Conservation (phyloP, 1,139 yeast species). For the Williopsis jadinii region DNA sequence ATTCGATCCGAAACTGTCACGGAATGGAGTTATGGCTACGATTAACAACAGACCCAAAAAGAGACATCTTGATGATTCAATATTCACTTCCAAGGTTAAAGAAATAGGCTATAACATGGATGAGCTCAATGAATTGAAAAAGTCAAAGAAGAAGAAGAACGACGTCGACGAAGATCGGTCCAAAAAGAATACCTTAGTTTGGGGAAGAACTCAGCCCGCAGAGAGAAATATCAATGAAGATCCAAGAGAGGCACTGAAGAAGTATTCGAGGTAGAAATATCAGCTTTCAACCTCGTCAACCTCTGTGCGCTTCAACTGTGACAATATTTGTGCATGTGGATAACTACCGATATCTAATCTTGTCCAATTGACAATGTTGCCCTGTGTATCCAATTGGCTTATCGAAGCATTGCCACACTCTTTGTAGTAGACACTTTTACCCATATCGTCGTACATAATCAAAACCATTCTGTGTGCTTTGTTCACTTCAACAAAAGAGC, state of each 20-base stretch:
- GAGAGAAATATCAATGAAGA: constrained; percentile 24
- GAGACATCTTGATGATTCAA: constrained; percentile 29
- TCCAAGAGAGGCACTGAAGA: constrained; percentile 30
- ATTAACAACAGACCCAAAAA: constrained; percentile 29
- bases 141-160: constrained; percentile 8
- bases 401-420: not conserved
- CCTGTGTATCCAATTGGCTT: not conserved
- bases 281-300: no score
- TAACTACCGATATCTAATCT: not conserved
- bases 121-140: constrained; percentile 12
- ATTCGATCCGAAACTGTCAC: constrained; percentile 29
- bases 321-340: no score
- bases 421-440: not conserved
- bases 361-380: constrained; percentile 1
- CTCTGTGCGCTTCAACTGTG: no score
- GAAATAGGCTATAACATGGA: constrained; percentile 23
- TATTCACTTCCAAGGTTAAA: constrained; percentile 18
- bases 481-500: not conserved
- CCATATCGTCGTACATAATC: not conserved
- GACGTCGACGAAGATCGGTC: not conserved
- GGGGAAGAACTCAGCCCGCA: constrained; percentile 10
- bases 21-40: constrained; percentile 28
- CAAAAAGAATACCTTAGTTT: not conserved
- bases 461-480: not conserved
- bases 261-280: constrained; percentile 11